A percentile compares a stretch with the other conserved stretches of the same genome.
phyloP scores from a whole-genome alignment of 1,139 yeast genomes.

The Lodderomyces orthopsilosis region DNA sequence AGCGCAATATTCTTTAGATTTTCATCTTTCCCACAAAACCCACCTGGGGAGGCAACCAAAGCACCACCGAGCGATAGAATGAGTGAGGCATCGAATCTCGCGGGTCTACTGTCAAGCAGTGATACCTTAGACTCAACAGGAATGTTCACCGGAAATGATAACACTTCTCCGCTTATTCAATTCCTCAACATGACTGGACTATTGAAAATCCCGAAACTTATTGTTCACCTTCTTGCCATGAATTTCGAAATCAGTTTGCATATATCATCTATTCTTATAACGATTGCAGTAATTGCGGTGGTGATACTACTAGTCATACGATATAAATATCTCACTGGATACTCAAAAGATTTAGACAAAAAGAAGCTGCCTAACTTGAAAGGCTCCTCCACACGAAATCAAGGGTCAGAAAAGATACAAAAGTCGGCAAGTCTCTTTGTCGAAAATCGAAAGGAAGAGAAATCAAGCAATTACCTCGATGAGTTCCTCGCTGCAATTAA shows the following conservation, averaged over 20 bases:
- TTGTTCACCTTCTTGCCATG: conserved; percentile 25
- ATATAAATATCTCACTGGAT: conserved; percentile 38
- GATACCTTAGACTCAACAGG: background rate
- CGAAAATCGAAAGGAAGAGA: conserved; percentile 21
- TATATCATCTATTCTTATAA: conserved; percentile 29
- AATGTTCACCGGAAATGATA: background rate
- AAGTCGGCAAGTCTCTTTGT: conserved; percentile 18
- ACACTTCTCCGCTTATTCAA: background rate
- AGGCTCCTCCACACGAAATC: conserved; percentile 8
- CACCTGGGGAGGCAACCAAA: too few species aligned
- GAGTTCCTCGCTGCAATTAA: conserved; percentile 89
- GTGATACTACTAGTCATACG: conserved; percentile 33
- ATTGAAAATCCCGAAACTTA: conserved; percentile 19
- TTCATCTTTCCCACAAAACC: background rate
- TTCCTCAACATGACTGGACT: conserved; percentile 3
- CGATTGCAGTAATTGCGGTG: conserved; percentile 19
- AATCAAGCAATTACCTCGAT: conserved; percentile 58
- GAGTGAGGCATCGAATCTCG: background rate
- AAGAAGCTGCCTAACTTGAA: background rate
- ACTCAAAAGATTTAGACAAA: conserved; percentile 25
- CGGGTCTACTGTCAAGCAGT: background rate
- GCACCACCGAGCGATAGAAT: background rate
- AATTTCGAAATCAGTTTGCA: conserved; percentile 33
- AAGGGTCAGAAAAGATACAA: conserved; percentile 5
- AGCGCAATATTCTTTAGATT: background rate